A percentile compares a stretch with the other conserved stretches of the same genome.
These are phyloP conservation scores for Lachancea fermentati DNA, from an alignment of 805 yeast genomes.

Conservation along the genomic window DNA sequence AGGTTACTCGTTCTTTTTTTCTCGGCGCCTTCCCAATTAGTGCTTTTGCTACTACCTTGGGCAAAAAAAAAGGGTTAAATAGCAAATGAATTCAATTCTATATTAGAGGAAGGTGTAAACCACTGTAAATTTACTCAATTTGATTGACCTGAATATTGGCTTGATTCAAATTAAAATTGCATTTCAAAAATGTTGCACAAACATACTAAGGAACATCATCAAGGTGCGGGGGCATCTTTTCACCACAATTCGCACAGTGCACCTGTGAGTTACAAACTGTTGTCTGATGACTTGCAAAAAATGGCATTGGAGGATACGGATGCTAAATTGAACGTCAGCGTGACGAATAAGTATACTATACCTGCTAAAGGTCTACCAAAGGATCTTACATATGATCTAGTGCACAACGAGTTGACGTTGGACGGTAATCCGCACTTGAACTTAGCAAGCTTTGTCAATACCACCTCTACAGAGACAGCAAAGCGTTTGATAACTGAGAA, in stretches of 20 bases:
- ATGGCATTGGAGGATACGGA: slow-evolving; percentile 5
- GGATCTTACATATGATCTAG: slow-evolving; percentile 51
- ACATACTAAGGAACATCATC: slow-evolving; percentile 1
- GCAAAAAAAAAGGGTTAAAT: background rate
- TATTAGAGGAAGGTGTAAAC: background rate
- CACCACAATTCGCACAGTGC: background rate
- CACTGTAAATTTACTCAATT: no score
- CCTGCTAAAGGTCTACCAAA: slow-evolving; percentile 52
- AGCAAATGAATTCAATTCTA: background rate
- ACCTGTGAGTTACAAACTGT: slow-evolving; percentile 5
- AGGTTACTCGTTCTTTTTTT: background rate
- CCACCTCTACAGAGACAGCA: slow-evolving; percentile 52
- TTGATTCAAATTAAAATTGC: background rate
- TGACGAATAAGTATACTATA: slow-evolving; percentile 47
- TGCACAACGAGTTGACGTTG: slow-evolving; percentile 67
- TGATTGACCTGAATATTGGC: background rate
- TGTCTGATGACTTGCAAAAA: slow-evolving; percentile 7
- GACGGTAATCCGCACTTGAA: slow-evolving; percentile 84
- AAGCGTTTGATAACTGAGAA: slow-evolving; percentile 58
- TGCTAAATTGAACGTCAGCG: background rate
- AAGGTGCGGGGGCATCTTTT: background rate
- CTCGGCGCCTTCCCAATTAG: no score
- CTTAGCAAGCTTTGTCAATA: slow-evolving; percentile 86
- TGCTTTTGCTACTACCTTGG: background rate
- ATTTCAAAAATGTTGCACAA: slow-evolving; percentile 17